Evolutionary conservation across 2,329 filamentous ascomycete species (phyloP).

Genomic region (Ophiocordyceps camponoti-floridani): DNA sequence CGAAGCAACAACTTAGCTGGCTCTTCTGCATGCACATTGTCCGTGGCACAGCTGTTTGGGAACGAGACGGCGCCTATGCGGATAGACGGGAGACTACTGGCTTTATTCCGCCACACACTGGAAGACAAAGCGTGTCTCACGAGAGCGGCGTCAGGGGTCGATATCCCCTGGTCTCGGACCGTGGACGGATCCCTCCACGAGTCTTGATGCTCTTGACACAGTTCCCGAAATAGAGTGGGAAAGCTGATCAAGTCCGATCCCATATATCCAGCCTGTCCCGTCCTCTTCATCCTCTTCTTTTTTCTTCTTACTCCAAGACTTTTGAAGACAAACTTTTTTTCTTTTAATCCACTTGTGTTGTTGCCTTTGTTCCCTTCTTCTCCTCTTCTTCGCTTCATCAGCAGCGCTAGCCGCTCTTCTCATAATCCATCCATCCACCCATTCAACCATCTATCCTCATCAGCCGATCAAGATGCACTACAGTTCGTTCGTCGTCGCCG

Average conservation of each 20-base stretch:
- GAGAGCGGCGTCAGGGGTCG: background rate
- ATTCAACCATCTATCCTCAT: background rate
- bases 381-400: background rate
- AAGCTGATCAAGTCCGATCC: background rate
- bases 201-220: background rate
- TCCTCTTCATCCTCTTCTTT: background rate
- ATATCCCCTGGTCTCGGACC: constrained; percentile 2
- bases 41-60: background rate
- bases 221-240: background rate
- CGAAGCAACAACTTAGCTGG: too few relatives aligned
- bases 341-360: too few relatives aligned
- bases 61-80: background rate
- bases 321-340: background rate
- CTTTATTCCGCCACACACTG: background rate
- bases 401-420: background rate
- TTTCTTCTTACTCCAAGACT: too few relatives aligned
- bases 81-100: background rate
- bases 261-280: constrained; percentile 1
- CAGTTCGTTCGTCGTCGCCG: constrained; percentile 25
- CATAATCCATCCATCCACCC: background rate
- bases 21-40: background rate
- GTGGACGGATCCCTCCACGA: background rate
- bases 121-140: constrained; percentile 5
- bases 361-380: background rate
- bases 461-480: constrained; percentile 30